phyloP scores from a whole-genome alignment of 129 eudicot species.

The Helichrysum umbraculigerum region DNA sequence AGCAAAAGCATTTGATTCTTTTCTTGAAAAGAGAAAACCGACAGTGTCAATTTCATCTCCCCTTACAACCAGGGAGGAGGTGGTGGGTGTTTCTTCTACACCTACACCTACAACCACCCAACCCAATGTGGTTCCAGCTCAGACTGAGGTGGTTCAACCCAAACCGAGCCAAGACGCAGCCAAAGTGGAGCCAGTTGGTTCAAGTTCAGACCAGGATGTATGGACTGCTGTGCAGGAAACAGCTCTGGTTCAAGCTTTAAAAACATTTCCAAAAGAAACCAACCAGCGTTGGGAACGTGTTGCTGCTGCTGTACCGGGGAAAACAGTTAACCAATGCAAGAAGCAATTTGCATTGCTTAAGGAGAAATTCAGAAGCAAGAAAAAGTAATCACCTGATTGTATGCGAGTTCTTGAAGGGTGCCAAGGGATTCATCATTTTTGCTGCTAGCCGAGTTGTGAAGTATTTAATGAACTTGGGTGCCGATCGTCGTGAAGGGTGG shows the following conservation, averaged over 20 bases:
- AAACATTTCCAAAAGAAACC: constrained; percentile 86
- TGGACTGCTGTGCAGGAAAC: constrained; percentile 94
- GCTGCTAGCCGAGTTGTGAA: constrained; percentile 20
- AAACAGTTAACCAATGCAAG: constrained; percentile 84
- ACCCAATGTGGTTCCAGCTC: not conserved
- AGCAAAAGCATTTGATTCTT: constrained; percentile 92
- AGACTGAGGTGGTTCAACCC: constrained; percentile 17
- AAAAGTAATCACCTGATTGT: constrained; percentile 32
- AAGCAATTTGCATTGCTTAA: constrained; percentile 74
- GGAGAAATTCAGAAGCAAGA: constrained; percentile 87
- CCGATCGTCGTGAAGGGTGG: not conserved
- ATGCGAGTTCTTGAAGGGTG: constrained; percentile 1
- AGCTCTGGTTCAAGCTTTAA: constrained; percentile 87
- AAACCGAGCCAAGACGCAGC: constrained; percentile 27
- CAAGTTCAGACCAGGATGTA: constrained; percentile 62
- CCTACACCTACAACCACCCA: not conserved
- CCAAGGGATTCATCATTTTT: constrained; percentile 28
- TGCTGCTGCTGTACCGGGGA: constrained; percentile 96
- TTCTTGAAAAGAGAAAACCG: constrained; percentile 95
- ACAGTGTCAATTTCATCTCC: constrained; percentile 76
- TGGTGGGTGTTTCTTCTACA: constrained; percentile 39
- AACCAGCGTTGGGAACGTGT: constrained; percentile 94
- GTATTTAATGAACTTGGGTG: constrained; percentile 25
- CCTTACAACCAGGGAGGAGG: constrained; percentile 79
- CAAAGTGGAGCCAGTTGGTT: constrained; percentile 29